Conservation (phyloP, 2,329 filamentous ascomycete species). For the Sphaerulina musiva region DNA sequence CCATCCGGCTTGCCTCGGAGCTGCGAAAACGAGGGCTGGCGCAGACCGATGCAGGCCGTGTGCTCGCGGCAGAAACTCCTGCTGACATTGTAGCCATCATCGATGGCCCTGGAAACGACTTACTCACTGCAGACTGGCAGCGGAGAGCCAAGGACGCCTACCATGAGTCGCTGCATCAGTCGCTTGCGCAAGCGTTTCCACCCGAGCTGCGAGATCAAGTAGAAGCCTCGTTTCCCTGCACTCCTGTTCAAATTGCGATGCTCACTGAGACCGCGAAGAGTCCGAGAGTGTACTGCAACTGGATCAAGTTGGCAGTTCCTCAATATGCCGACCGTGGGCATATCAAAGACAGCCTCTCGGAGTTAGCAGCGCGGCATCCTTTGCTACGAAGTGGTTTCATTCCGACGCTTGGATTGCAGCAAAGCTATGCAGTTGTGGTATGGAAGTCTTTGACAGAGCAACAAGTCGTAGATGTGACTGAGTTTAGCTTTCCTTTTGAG, state of each 20-base stretch:
- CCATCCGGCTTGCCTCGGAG: constrained; percentile 58
- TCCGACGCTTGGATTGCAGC: constrained; percentile 39
- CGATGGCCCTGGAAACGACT: background rate
- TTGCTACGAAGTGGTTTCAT: constrained; percentile 70
- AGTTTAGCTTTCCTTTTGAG: constrained; percentile 17
- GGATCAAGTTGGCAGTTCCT: constrained; percentile 59
- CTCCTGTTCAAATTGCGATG: constrained; percentile 72
- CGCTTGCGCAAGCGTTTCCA: constrained; percentile 3
- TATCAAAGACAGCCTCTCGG: constrained; percentile 41
- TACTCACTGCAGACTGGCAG: background rate
- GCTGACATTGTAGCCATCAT: constrained; percentile 8
- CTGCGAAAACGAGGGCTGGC: constrained; percentile 54
- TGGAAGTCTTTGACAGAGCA: constrained; percentile 47
- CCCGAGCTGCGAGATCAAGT: constrained; percentile 13
- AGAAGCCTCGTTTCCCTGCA: constrained; percentile 54
- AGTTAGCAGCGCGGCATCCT: constrained; percentile 52
- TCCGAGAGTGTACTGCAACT: constrained; percentile 66
- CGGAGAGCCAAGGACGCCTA: constrained; percentile 8
- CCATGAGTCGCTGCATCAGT: constrained; percentile 4
- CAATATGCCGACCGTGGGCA: constrained; percentile 9
- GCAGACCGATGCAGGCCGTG: constrained; percentile 50
- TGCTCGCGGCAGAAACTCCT: constrained; percentile 54
- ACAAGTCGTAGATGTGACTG: constrained; percentile 28
- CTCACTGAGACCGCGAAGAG: constrained; percentile 62
- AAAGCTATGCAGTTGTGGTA: constrained; percentile 56